A percentile compares a stretch with the other conserved stretches of the same genome.
Conservation (phyloP, 129 eudicot genomes). For the sunflower (Helianthus annuus) region HanXRQr2.0-SUNRISE NC_035441.2:118825867-118826366, state of each 20-base stretch:
- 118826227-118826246: slow-evolving; percentile 38
- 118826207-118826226: slow-evolving; percentile 31
- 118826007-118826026: too few species aligned
- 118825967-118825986: too few species aligned
- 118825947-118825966: too few species aligned
- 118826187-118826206: slow-evolving; percentile 45
- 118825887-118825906: too few species aligned
- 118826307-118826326: slow-evolving; percentile 14
- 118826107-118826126: neutral
- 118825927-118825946: too few species aligned
- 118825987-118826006: too few species aligned
- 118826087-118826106: neutral
- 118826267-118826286: slow-evolving; percentile 6
- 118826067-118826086: neutral
- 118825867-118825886: too few species aligned
- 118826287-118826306: slow-evolving; percentile 3
- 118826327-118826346: slow-evolving; percentile 54
- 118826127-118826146: slow-evolving; percentile 4
- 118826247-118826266: neutral
- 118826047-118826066: neutral
- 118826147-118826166: slow-evolving; percentile 17
- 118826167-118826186: slow-evolving; percentile 20
- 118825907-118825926: too few species aligned
- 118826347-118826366: slow-evolving; percentile 74
- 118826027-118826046: neutral